Conservation (phyloP, 257 asterid species). For the Pogostemon cablin region DNA sequence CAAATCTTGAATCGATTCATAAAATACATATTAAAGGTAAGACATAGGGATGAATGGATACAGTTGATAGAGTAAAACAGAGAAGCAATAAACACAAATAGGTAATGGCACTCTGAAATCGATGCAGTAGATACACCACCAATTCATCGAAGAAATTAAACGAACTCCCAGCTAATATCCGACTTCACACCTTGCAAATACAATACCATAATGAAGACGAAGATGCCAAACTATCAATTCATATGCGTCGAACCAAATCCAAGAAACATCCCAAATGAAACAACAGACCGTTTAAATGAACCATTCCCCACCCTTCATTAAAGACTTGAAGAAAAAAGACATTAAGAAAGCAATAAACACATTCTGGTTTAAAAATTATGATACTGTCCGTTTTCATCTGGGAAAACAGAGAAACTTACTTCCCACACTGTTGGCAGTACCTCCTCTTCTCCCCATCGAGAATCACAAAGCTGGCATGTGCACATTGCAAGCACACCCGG, state of each 20-base stretch:
- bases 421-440: slow-evolving; percentile 87
- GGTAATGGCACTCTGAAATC: slow-evolving; percentile 6
- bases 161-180: slow-evolving; percentile 16
- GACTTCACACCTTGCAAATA: neutral
- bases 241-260: neutral
- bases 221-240: neutral
- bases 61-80: slow-evolving; percentile 12
- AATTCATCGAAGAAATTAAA: neutral
- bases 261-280: slow-evolving; percentile 9
- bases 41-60: neutral
- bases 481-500: slow-evolving; percentile 82
- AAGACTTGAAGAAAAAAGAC: neutral
- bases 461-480: slow-evolving; percentile 64
- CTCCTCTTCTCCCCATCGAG: slow-evolving; percentile 87
- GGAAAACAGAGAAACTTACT: slow-evolving; percentile 36
- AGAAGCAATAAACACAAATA: neutral
- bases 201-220: neutral
- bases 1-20: neutral
- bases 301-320: neutral
- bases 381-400: neutral
- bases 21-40: neutral
- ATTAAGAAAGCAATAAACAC: slow-evolving; percentile 15
- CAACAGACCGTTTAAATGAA: neutral
- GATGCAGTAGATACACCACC: neutral
- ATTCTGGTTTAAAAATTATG: slow-evolving; percentile 29